Evolutionary conservation across 2,329 filamentous ascomycete genomes (phyloP).

Genomic region (Zymoseptoria tritici): DNA sequence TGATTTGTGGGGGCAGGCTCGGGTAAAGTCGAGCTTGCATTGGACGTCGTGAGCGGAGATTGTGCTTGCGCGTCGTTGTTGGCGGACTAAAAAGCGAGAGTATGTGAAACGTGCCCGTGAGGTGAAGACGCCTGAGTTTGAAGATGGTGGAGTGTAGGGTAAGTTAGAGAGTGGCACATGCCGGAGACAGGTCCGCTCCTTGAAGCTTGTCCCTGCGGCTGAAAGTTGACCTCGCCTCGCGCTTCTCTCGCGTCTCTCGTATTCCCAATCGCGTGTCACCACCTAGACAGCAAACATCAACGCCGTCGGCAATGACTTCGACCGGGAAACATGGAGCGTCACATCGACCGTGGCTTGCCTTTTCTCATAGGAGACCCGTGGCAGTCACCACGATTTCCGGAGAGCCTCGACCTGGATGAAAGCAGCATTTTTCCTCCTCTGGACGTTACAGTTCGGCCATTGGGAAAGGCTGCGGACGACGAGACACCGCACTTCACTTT

Average conservation of each 20-base stretch:
- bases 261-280: background rate
- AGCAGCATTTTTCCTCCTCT: slow-evolving; percentile 12
- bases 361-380: slow-evolving; percentile 21
- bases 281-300: background rate
- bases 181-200: background rate
- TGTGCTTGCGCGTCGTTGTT: background rate
- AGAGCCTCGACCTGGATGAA: slow-evolving; percentile 2
- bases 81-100: background rate
- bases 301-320: background rate
- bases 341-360: slow-evolving; percentile 11
- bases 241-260: background rate
- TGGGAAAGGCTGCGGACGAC: background rate
- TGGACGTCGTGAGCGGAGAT: slow-evolving; percentile 1
- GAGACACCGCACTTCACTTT: slow-evolving; percentile 7
- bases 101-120: background rate
- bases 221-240: background rate
- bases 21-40: slow-evolving; percentile 28
- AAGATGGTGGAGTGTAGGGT: background rate
- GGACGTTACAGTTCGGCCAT: background rate
- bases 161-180: background rate
- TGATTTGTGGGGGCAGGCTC: slow-evolving; percentile 24
- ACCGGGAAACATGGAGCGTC: background rate
- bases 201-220: background rate
- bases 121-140: background rate
- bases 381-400: slow-evolving; percentile 6